phyloP scores from a whole-genome alignment of 2,329 filamentous ascomycete species.

The Aspergillus japonicus region DNA sequence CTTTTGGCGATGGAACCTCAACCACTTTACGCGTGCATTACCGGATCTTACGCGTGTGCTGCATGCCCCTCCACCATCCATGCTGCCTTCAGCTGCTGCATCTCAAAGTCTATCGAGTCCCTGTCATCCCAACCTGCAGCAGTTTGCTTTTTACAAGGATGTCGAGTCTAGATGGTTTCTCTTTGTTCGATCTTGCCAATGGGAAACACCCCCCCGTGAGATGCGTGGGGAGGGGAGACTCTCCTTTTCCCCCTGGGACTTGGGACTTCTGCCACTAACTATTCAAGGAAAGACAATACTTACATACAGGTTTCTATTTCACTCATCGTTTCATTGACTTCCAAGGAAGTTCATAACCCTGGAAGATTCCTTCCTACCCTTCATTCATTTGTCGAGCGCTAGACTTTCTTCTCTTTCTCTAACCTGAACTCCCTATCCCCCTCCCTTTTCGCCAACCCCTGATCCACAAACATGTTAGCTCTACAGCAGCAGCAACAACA shows the following conservation, averaged over 20 bases:
- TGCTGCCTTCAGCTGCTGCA: neutral
- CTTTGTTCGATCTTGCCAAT: neutral
- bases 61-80: constrained; percentile 19
- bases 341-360: constrained; percentile 9
- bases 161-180: neutral
- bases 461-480: neutral
- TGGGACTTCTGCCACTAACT: neutral
- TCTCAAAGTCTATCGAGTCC: constrained; percentile 4
- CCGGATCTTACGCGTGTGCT: constrained; percentile 28
- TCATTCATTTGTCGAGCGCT: neutral
- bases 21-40: constrained; percentile 35
- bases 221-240: neutral
- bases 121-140: neutral
- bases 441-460: neutral
- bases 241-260: neutral
- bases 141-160: neutral
- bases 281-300: constrained; percentile 2
- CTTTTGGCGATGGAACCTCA: constrained; percentile 35
- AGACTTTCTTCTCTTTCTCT: neutral
- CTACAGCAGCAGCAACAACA: neutral
- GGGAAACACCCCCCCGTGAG: neutral
- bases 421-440: neutral
- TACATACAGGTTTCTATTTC: constrained; percentile 6
- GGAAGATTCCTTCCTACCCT: constrained; percentile 10
- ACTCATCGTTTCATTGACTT: constrained; percentile 9